Percentiles rank a stretch among this genome's conserved stretches.
phyloP scores from a whole-genome alignment of 495 filamentous ascomycete genomes.

The Penicillium crystallinum region DNA sequence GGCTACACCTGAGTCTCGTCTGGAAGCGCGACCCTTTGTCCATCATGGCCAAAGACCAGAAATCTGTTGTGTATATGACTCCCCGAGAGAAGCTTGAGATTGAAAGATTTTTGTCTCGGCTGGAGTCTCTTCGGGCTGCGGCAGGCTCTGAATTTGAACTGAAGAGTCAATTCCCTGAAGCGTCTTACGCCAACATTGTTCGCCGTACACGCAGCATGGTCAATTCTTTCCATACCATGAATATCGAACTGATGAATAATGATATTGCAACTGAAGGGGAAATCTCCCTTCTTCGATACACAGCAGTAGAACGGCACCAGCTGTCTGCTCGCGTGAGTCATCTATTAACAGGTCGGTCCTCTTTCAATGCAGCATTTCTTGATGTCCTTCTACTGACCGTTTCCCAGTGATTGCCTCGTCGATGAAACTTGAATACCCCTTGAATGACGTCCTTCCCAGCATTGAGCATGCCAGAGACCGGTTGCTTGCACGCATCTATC shows the following conservation, averaged over 20 bases:
- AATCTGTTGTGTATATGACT: conserved; percentile 64
- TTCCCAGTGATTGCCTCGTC: conserved; percentile 75
- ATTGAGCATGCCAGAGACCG: conserved; percentile 74
- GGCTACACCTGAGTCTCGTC: conserved; percentile 89
- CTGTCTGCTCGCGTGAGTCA: conserved; percentile 86
- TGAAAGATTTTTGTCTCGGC: conserved; percentile 54
- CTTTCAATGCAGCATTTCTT: neutral
- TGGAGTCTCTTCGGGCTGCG: conserved; percentile 68
- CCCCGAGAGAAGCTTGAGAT: conserved; percentile 71
- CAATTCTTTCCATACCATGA: conserved; percentile 93
- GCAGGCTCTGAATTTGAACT: conserved; percentile 80
- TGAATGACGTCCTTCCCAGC: conserved; percentile 81
- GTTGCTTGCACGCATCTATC: conserved; percentile 83
- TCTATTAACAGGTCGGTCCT: conserved; percentile 68
- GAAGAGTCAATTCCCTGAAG: conserved; percentile 73
- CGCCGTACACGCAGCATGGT: conserved; percentile 75
- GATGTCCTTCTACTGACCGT: conserved; percentile 11
- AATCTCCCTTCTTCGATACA: conserved; percentile 70
- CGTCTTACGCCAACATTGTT: conserved; percentile 64
- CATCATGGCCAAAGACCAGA: conserved; percentile 52
- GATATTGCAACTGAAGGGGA: conserved; percentile 73
- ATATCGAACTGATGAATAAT: conserved; percentile 80
- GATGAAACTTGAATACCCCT: conserved; percentile 86
- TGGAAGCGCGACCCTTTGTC: conserved; percentile 95
- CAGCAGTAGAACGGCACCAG: conserved; percentile 69